Evolutionary conservation across 2,329 filamentous ascomycete genomes (phyloP).

Genomic region (Pseudocercospora vitis): DNA sequence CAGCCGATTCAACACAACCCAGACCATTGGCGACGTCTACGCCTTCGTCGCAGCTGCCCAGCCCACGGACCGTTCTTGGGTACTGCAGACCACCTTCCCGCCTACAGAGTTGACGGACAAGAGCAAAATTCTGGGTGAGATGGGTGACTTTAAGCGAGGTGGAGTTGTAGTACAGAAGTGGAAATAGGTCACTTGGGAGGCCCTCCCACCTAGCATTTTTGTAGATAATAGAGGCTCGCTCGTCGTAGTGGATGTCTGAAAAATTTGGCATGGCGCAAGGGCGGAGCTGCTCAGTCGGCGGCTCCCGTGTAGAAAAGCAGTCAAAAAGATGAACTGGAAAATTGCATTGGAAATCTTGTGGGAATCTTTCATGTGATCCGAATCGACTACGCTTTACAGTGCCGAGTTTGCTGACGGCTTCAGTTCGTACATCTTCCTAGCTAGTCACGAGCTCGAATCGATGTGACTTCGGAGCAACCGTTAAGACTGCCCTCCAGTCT

Average conservation of each 20-base stretch:
- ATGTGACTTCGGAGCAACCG: no score
- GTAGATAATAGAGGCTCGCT: neutral
- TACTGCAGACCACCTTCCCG: slow-evolving; percentile 79
- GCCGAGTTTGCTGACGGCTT: no score
- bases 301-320: neutral
- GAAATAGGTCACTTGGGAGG: slow-evolving; percentile 39
- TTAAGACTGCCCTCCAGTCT: no score
- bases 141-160: slow-evolving; percentile 53
- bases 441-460: no score
- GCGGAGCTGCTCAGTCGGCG: neutral
- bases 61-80: slow-evolving; percentile 61
- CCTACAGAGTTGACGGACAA: slow-evolving; percentile 77
- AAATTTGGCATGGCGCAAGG: neutral
- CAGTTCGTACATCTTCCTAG: no score
- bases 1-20: slow-evolving; percentile 78
- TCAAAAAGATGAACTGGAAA: neutral
- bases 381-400: no score
- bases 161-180: slow-evolving; percentile 59
- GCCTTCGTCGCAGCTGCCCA: slow-evolving; percentile 68
- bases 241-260: neutral
- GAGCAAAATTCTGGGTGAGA: slow-evolving; percentile 47
- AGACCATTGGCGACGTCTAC: slow-evolving; percentile 77
- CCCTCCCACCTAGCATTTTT: neutral
- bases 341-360: no score
- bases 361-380: no score